These are phyloP conservation scores for Cyberlindnera maritima DNA, from an alignment of 805 yeast species.

Conservation along the genomic window DNA sequence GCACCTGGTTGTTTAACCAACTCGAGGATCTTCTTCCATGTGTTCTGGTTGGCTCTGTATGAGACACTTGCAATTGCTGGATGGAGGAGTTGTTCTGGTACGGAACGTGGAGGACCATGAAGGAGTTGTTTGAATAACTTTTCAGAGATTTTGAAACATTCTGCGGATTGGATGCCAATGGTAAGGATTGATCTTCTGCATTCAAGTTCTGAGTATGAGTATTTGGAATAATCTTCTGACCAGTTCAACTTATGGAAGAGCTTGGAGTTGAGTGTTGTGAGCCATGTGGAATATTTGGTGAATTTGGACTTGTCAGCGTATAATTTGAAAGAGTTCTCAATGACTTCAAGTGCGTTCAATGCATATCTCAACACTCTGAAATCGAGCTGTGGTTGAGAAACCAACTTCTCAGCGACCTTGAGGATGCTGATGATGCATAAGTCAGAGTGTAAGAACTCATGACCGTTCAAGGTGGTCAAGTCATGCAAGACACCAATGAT, in stretches of 20 bases:
- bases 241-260: conserved; percentile 36
- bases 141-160: conserved; percentile 32
- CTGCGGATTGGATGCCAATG: conserved; percentile 31
- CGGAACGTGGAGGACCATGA: conserved; percentile 49
- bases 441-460: conserved; percentile 25
- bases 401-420: conserved; percentile 24
- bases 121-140: conserved; percentile 45
- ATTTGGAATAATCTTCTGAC: conserved; percentile 39
- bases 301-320: conserved; percentile 9
- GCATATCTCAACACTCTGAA: conserved; percentile 29
- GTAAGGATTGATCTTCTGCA: conserved; percentile 43
- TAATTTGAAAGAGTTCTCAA: conserved; percentile 21
- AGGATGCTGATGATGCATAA: conserved; percentile 29
- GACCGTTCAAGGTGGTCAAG: conserved; percentile 31
- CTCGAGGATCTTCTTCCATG: conserved; percentile 58
- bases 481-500: conserved; percentile 34
- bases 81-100: conserved; percentile 51
- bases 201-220: conserved; percentile 38
- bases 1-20: conserved; percentile 49
- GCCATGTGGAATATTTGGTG: conserved; percentile 15
- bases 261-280: conserved; percentile 10
- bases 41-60: conserved; percentile 37
- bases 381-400: conserved; percentile 14
- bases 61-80: conserved; percentile 43
- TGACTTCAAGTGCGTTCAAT: conserved; percentile 25